Conservation (phyloP, 768 basidiomycete genomes). For the Auricularia auricula-judae region DNA sequence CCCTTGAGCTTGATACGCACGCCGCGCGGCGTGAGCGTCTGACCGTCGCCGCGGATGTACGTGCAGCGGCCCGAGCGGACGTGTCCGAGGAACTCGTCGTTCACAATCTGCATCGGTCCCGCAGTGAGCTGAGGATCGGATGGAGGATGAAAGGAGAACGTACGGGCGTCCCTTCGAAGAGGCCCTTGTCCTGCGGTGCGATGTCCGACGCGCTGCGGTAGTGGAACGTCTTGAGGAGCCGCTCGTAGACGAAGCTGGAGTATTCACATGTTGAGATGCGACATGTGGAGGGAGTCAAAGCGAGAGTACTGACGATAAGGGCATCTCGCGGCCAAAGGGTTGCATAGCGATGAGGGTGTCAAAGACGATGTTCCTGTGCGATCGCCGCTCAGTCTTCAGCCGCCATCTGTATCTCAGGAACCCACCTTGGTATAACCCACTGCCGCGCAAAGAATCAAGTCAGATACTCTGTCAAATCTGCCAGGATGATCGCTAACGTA, state of each 20-base stretch:
- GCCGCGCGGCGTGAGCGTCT: slow-evolving; percentile 25
- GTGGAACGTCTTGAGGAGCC: slow-evolving; percentile 30
- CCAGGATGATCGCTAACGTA: neutral
- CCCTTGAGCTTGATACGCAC: slow-evolving; percentile 19
- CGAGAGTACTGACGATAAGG: slow-evolving; percentile 25
- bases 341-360: slow-evolving; percentile 38
- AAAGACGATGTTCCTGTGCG: slow-evolving; percentile 28
- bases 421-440: slow-evolving; percentile 31
- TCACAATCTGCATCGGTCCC: slow-evolving; percentile 28
- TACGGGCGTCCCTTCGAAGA: slow-evolving; percentile 39
- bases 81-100: slow-evolving; percentile 38
- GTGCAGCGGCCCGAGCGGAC: slow-evolving; percentile 30
- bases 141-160: slow-evolving; percentile 3
- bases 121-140: too few species aligned
- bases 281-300: neutral
- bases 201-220: slow-evolving; percentile 36
- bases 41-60: slow-evolving; percentile 39
- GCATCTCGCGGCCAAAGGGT: slow-evolving; percentile 44
- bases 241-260: slow-evolving; percentile 35
- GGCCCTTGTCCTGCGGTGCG: slow-evolving; percentile 27
- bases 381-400: too few species aligned
- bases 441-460: slow-evolving; percentile 7
- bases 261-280: neutral
- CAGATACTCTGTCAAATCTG: too few species aligned
- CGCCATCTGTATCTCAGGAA: too few species aligned